Percentiles rank a stretch among this genome's conserved stretches.
Conservation (phyloP, 169 alveolate genomes). For the Plasmodium billcollinsi region DNA sequence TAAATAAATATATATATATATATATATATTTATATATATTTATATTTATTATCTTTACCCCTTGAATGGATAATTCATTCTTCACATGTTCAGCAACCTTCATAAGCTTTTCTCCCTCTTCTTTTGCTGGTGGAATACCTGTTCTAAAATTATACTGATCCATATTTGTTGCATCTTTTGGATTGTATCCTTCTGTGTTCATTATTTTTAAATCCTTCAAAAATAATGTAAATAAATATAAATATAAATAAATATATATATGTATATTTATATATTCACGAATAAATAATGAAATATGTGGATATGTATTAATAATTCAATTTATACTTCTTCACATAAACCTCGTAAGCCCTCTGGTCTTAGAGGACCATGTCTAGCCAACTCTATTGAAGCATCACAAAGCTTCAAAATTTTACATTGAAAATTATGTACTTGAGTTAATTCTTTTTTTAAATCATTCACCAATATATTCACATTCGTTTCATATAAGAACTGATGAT, state of each 20-base stretch:
- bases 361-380: slow-evolving; percentile 94
- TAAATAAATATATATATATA: neutral
- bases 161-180: slow-evolving; percentile 92
- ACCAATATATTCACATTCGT: slow-evolving; percentile 83
- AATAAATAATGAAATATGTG: neutral
- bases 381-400: slow-evolving; percentile 89
- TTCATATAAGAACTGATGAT: slow-evolving; percentile 93
- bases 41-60: slow-evolving; percentile 75
- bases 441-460: slow-evolving; percentile 84
- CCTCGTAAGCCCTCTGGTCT: slow-evolving; percentile 96
- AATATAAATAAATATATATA: neutral
- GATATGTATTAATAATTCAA: neutral
- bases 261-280: neutral
- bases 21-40: neutral
- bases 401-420: slow-evolving; percentile 89
- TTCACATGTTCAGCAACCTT: slow-evolving; percentile 91
- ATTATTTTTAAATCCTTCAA: slow-evolving; percentile 81
- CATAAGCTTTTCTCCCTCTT: slow-evolving; percentile 89
- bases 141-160: slow-evolving; percentile 94
- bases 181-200: slow-evolving; percentile 86
- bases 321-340: slow-evolving; percentile 90
- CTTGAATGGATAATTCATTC: slow-evolving; percentile 85
- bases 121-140: slow-evolving; percentile 94
- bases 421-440: slow-evolving; percentile 85
- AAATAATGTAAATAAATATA: neutral